phyloP scores from a whole-genome alignment of 805 yeast species.

The Wickerhamomyces sydowiorum region DNA sequence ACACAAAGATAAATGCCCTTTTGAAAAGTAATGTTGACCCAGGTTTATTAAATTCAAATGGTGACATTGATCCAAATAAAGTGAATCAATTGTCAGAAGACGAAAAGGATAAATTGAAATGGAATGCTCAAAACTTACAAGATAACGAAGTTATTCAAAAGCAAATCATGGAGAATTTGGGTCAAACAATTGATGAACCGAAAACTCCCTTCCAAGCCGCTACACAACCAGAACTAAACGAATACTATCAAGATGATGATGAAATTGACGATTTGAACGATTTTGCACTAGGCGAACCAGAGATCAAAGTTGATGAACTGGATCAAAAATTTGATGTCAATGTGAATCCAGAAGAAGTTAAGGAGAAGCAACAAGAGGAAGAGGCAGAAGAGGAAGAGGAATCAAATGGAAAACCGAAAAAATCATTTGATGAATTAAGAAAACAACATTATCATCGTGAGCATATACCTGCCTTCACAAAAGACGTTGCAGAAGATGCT shows the following conservation, averaged over 20 bases:
- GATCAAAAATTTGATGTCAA: conserved; percentile 17
- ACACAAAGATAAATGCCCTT: conserved; percentile 72
- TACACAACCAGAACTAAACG: conserved; percentile 68
- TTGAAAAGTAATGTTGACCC: conserved; percentile 24
- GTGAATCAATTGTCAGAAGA: conserved; percentile 4
- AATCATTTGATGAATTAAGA: conserved; percentile 21
- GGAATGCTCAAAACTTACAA: conserved; percentile 80
- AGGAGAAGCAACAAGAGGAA: conserved; percentile 30
- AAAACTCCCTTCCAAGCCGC: conserved; percentile 95
- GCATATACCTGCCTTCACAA: conserved; percentile 4
- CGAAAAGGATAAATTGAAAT: conserved; percentile 45
- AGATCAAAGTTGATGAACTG: conserved; percentile 29
- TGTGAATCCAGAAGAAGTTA: conserved; percentile 17
- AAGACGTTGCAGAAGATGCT: conserved; percentile 3
- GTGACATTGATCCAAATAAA: conserved; percentile 7
- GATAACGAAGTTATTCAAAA: conserved; percentile 62
- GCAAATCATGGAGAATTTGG: conserved; percentile 39
- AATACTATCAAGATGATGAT: conserved; percentile 72
- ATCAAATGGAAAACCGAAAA: conserved; percentile 60
- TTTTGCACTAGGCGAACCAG: conserved; percentile 56
- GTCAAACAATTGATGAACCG: conserved; percentile 80
- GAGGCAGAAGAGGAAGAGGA: conserved; percentile 30
- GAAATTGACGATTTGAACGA: conserved; percentile 37
- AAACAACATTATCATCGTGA: conserved; percentile 18
- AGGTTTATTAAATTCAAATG: conserved; percentile 21